Base-by-base conservation (phyloP, 176 grass and related monocot species). In the Aegilops tauschii region DNA sequence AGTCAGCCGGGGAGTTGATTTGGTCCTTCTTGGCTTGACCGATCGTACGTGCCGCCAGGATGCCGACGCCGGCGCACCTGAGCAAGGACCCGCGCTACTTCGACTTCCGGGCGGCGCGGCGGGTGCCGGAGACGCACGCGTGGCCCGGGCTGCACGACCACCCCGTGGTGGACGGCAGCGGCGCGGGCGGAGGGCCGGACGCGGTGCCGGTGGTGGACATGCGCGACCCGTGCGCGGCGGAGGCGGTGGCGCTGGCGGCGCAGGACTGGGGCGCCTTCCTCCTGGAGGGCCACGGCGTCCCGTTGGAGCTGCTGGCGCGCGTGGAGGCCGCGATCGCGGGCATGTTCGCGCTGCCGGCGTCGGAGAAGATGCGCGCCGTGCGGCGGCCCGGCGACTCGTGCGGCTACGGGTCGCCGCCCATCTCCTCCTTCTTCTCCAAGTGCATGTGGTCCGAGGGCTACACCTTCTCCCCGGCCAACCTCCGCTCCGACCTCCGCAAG, bases 391-490 rank as follows among this genome's bases (percentile, higher is more conserved):
- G 88, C 18, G 85, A 94, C 75, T 35, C 90, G 69, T 92, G 90
- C 59, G 96, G 96, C 61, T 98, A 94, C 78, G 96, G 96, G 34
- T 86, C 89, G 25, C 93, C 92, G 77, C 96, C 93, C 86, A 98
- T 98, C 84, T 98, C 96, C 40, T 94, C 93, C 87, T 98, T 93
- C 94, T 99, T 99, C 94, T 87, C 97, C 86, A 99, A 99, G 90
- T 86, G 83, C 73, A 99, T 99, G 97, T 99, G 97, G 97, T 99
- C 97, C 4, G 97, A 99, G 90, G 96, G 96, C 4, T 98, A 96
- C 92, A 98, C 96, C 88, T 94, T 98, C 86, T 83, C 84, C 56
- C 93, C 93, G 27, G 82, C 84, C 76, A 82, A 82, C 50, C 90
- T 97, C 68, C 69, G 89, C 44, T 31, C 83, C 65, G 87, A 97